phyloP scores from a whole-genome alignment of 78 protist genomes.

The Diacronema lutheri region DNA sequence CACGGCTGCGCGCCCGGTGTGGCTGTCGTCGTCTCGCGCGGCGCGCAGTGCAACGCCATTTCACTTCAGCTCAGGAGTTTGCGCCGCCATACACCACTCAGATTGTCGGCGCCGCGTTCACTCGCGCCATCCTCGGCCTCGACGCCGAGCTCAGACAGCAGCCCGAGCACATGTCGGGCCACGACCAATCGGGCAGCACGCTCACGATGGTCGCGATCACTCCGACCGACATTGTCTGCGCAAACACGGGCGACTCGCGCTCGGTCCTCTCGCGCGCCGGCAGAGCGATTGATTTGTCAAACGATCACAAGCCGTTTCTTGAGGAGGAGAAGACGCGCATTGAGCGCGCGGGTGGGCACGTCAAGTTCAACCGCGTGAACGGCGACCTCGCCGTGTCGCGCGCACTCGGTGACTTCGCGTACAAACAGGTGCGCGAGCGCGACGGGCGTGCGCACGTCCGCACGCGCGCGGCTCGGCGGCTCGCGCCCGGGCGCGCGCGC shows the following conservation, averaged over 20 bases:
- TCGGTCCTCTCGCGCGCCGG: not conserved
- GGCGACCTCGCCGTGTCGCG: slow-evolving; percentile 73
- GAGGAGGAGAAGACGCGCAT: slow-evolving; percentile 55
- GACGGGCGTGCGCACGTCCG: too few species aligned
- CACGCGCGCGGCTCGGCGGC: too few species aligned
- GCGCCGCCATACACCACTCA: too few species aligned
- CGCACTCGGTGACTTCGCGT: slow-evolving; percentile 72
- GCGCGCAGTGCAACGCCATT: too few species aligned
- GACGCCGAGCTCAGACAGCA: not conserved
- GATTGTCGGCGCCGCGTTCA: not conserved
- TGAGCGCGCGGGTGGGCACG: slow-evolving; percentile 60
- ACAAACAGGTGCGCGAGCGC: slow-evolving; percentile 33
- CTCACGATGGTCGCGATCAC: not conserved
- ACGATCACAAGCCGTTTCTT: slow-evolving; percentile 53
- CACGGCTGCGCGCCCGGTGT: too few species aligned
- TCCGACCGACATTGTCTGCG: not conserved
- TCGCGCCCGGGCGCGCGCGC: too few species aligned
- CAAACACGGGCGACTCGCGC: not conserved
- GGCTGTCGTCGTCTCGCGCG: too few species aligned
- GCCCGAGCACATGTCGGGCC: not conserved
- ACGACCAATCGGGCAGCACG: not conserved
- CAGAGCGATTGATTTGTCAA: not conserved
- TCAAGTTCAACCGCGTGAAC: slow-evolving; percentile 58
- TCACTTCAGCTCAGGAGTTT: too few species aligned
- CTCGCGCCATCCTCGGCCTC: not conserved